Evolutionary conservation across 176 grass and related monocot genomes (phyloP).

Genomic region (Rhipidocladum racemiflorum): DNA sequence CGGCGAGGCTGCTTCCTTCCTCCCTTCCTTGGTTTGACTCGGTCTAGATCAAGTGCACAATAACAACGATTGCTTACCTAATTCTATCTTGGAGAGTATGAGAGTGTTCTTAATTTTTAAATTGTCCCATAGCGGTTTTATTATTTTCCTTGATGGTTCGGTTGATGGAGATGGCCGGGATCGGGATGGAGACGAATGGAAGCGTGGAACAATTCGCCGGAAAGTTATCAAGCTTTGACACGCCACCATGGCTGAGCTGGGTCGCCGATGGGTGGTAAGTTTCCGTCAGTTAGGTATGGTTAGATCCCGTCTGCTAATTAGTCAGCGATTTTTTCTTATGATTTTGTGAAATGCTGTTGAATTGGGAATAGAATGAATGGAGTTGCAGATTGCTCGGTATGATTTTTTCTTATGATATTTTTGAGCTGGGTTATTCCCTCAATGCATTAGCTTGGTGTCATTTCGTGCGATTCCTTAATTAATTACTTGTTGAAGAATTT

Average conservation of each 20-base stretch:
- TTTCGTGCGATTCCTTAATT: background rate
- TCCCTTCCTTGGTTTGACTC: slow-evolving; percentile 21
- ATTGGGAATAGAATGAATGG: background rate
- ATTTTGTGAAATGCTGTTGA: background rate
- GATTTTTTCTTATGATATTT: background rate
- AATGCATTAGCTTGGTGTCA: background rate
- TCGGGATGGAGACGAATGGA: slow-evolving; percentile 4
- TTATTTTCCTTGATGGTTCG: slow-evolving; percentile 1
- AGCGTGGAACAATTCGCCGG: slow-evolving; percentile 26
- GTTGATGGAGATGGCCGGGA: slow-evolving; percentile 5
- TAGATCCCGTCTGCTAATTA: background rate
- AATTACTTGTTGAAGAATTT: background rate
- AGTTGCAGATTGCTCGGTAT: background rate
- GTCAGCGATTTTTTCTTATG: background rate
- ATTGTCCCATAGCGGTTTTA: background rate
- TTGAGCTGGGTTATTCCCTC: background rate
- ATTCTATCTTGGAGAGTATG: slow-evolving; percentile 31
- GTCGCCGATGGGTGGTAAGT: slow-evolving; percentile 1
- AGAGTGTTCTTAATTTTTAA: background rate
- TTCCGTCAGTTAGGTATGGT: slow-evolving; percentile 1
- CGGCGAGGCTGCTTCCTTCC: slow-evolving; percentile 15
- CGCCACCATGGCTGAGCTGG: slow-evolving; percentile 12
- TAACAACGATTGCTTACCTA: slow-evolving; percentile 37
- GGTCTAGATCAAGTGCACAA: background rate
- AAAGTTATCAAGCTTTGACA: background rate